Evolutionary conservation across 1,284 basidiomycete genomes (phyloP).

Genomic region (Trichosporon asahii): DNA sequence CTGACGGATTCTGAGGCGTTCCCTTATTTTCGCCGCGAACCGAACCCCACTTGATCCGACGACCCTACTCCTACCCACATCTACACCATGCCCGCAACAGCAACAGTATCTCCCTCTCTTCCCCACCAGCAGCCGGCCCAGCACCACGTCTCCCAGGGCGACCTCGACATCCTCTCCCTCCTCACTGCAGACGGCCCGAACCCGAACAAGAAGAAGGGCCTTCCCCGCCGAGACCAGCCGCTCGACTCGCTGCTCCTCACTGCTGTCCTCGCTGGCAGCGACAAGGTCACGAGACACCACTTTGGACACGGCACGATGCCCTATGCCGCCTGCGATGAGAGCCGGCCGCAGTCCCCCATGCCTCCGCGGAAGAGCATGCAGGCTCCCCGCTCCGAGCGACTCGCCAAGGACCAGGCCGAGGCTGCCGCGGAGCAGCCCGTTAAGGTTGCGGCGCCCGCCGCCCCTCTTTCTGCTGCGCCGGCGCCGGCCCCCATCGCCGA

Average conservation of each 20-base stretch:
- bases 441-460: background rate
- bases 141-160: constrained; percentile 32
- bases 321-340: constrained; percentile 48
- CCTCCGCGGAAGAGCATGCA: constrained; percentile 35
- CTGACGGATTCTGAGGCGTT: background rate
- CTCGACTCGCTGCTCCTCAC: constrained; percentile 49
- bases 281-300: constrained; percentile 47
- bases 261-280: constrained; percentile 48
- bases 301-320: constrained; percentile 47
- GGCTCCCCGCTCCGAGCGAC: constrained; percentile 45
- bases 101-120: constrained; percentile 37
- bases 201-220: background rate
- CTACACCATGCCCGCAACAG: background rate
- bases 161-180: constrained; percentile 44
- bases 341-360: constrained; percentile 35
- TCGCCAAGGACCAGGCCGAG: constrained; percentile 23
- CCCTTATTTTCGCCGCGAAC: constrained; percentile 5
- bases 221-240: constrained; percentile 23
- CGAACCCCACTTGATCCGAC: background rate
- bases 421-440: constrained; percentile 13
- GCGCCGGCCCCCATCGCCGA: constrained; percentile 7
- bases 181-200: constrained; percentile 35
- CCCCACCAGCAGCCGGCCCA: constrained; percentile 55
- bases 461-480: background rate
- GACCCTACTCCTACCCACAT: background rate